Conservation (phyloP, 192 early-diverging fungal genomes). For the Coemansia reversa region DNA sequence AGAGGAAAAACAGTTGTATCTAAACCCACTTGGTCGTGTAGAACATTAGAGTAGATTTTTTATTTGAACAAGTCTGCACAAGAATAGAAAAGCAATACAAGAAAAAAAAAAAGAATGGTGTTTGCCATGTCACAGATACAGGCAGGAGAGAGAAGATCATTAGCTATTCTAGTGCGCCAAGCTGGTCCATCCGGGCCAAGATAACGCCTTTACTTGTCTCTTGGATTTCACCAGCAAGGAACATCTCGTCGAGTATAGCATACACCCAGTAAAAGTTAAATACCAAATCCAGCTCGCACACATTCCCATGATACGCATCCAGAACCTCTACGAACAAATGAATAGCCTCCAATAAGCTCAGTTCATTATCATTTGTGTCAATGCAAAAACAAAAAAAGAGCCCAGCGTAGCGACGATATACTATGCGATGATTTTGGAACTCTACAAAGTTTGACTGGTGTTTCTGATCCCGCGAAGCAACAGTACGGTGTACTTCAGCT, state of each 20-base stretch:
- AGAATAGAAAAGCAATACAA: not conserved
- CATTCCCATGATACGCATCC: slow-evolving; percentile 97
- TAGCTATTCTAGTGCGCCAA: slow-evolving; percentile 70
- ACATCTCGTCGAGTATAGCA: slow-evolving; percentile 95
- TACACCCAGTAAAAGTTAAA: slow-evolving; percentile 99
- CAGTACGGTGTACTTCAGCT: slow-evolving; percentile 91
- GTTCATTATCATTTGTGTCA: slow-evolving; percentile 97
- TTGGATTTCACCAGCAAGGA: slow-evolving; percentile 97
- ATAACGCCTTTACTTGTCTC: slow-evolving; percentile 87
- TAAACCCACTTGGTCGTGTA: slow-evolving; percentile 66
- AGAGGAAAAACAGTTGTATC: slow-evolving; percentile 74
- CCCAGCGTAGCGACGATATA: slow-evolving; percentile 97
- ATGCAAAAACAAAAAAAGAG: slow-evolving; percentile 99
- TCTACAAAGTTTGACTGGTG: slow-evolving; percentile 98
- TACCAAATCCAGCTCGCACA: slow-evolving; percentile 96
- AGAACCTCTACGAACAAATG: slow-evolving; percentile 99
- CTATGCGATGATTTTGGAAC: slow-evolving; percentile 98
- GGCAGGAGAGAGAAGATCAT: slow-evolving; percentile 17
- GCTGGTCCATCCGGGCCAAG: slow-evolving; percentile 71
- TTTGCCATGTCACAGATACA: not conserved
- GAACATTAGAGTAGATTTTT: not conserved
- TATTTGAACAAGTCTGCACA: not conserved
- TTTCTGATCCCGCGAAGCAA: slow-evolving; percentile 95
- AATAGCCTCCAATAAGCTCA: slow-evolving; percentile 93
- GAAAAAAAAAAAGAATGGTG: not conserved